Evolutionary conservation across 139 green algal species (phyloP), one percentile per base, ranked within the genome.

Genomic region (Asterochloris sp.): DNA sequence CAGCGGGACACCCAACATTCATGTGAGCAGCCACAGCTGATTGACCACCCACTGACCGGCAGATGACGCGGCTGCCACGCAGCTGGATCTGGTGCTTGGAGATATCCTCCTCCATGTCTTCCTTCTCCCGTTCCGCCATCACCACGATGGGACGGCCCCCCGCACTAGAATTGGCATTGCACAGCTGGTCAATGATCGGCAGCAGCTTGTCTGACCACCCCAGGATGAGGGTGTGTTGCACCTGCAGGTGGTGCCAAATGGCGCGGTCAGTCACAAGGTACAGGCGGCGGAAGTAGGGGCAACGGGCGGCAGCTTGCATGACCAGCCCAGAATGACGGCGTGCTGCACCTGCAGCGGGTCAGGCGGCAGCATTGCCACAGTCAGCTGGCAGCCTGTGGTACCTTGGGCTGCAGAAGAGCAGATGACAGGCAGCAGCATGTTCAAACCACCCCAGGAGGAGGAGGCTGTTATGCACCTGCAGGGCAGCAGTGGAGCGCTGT

Each of bases 41-140:
- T 54, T 54, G 38, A 54, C 38, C 4, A 54, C 38, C 38, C 38
- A 54, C 38, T 54, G 4, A 83, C 74, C 88, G 81, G 82, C 89
- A 93, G 76, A 92, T 88, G 73, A 93, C 78, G 23, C 68, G 29
- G 60, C 87, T 92, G 74, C 89, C 89, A 14, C 66, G 75, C 8
- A 86, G 66, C 27, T 89, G 71, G 38, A 87, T 80, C 15, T 77
- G 78, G 21, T 90, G 78, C 19, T 62, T 76, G 29, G 67, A 10
- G 66, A 93, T 89, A 17, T 91, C 88, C 6, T 78, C 80, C 82
- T 93, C 89, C 89, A 92, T 92, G 69, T 89, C 88, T 78, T 93
- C 86, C 81, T 93, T 93, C 68, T 90, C 87, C 8, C 67, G 26
- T 47, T 93, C 89, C 47, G 87, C 71, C 81, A 93, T 47, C 23